Evolutionary conservation across 192 early-diverging fungal species (phyloP).

Genomic region (Irineochytrium annulatum): DNA sequence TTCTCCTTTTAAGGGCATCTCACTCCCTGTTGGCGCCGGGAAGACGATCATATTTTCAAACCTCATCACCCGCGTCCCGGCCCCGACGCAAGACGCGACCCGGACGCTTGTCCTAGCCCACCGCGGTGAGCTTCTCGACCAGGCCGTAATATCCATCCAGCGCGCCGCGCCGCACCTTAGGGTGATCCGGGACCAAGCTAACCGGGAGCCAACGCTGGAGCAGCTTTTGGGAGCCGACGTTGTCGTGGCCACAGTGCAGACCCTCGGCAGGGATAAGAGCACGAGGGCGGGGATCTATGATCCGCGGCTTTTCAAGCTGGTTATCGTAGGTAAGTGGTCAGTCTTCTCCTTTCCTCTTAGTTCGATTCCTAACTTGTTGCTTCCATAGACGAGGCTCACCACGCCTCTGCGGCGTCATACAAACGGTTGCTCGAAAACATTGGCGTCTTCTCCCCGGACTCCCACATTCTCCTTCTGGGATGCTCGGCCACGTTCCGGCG

Average conservation of each 20-base stretch:
- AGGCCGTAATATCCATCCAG: constrained; percentile 69
- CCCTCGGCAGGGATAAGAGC: constrained; percentile 54
- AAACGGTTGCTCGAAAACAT: constrained; percentile 70
- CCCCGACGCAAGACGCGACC: constrained; percentile 55
- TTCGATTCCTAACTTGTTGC: background rate
- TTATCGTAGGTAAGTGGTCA: constrained; percentile 77
- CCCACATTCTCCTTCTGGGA: constrained; percentile 77
- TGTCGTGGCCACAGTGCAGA: constrained; percentile 48
- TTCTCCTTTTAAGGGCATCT: too few species aligned
- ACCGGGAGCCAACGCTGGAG: constrained; percentile 45
- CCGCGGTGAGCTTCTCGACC: constrained; percentile 79
- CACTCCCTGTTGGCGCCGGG: constrained; percentile 73
- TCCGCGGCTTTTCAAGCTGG: constrained; percentile 74
- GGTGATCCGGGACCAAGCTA: constrained; percentile 38
- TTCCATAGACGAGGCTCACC: constrained; percentile 69
- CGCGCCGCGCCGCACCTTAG: constrained; percentile 52
- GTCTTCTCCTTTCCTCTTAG: background rate
- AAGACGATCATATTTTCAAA: constrained; percentile 87
- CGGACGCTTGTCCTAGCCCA: constrained; percentile 86
- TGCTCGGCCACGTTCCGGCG: constrained; percentile 88
- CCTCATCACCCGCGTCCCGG: constrained; percentile 66
- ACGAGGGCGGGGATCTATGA: constrained; percentile 63
- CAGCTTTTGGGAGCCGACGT: constrained; percentile 13
- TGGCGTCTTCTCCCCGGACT: constrained; percentile 33
- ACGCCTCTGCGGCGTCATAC: constrained; percentile 79